These are phyloP conservation scores for Leccinellum rugosiceps DNA, from an alignment of 768 basidiomycete genomes.

Conservation along the genomic window DNA sequence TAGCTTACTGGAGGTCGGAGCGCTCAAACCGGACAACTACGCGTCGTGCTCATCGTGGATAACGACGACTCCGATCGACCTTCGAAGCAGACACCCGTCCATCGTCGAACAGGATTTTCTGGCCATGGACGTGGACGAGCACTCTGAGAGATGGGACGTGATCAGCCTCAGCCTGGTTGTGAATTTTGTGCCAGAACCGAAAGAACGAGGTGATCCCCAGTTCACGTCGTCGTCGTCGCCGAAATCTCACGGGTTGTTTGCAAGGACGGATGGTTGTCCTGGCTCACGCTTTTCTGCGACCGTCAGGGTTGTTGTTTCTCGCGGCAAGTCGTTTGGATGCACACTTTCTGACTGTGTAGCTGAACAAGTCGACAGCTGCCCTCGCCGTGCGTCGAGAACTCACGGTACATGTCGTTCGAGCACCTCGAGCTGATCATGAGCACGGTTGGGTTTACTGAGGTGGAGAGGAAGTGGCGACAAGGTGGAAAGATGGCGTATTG, in stretches of 20 bases:
- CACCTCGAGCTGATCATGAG: conserved; percentile 57
- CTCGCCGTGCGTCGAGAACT: conserved; percentile 80
- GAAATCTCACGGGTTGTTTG: conserved; percentile 1
- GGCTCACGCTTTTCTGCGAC: conserved; percentile 52
- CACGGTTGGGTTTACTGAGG: conserved; percentile 58
- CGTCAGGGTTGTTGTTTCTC: conserved; percentile 63
- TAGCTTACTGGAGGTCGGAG: conserved; percentile 87
- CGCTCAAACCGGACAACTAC: conserved; percentile 83
- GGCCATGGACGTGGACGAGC: conserved; percentile 47
- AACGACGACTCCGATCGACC: conserved; percentile 70
- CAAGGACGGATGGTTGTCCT: conserved; percentile 70
- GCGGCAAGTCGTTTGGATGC: conserved; percentile 46
- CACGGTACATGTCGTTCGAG: conserved; percentile 70
- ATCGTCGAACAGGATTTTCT: conserved; percentile 90
- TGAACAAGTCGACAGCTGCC: conserved; percentile 58
- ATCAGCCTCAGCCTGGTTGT: conserved; percentile 86
- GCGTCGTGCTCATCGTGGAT: conserved; percentile 67
- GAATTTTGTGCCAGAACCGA: conserved; percentile 79
- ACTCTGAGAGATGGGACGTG: conserved; percentile 64
- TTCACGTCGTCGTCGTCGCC: background rate
- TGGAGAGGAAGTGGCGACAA: conserved; percentile 57
- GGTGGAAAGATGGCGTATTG: conserved; percentile 88
- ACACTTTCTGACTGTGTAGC: background rate
- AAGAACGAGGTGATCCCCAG: conserved; percentile 60
- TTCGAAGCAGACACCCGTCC: conserved; percentile 76